These are phyloP conservation scores for Rutstroemia sydowiana DNA, from an alignment of 2,329 filamentous ascomycete genomes.

Conservation along the genomic window DNA sequence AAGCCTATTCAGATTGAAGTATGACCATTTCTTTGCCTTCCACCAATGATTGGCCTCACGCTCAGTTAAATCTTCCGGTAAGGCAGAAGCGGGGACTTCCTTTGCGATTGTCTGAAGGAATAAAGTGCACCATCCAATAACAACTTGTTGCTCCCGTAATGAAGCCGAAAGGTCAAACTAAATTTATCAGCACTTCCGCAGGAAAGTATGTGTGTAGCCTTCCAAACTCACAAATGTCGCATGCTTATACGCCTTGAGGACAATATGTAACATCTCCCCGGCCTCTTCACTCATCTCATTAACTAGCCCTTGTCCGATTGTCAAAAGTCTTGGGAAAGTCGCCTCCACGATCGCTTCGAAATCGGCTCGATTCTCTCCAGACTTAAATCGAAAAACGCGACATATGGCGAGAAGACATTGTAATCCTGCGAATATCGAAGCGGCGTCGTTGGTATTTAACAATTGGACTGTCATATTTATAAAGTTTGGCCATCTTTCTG, in stretches of 20 bases:
- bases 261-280: constrained; percentile 91
- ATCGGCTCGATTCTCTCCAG: constrained; percentile 69
- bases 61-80: constrained; percentile 73
- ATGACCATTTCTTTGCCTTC: constrained; percentile 99
- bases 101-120: constrained; percentile 90
- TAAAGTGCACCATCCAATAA: constrained; percentile 92
- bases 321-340: constrained; percentile 80
- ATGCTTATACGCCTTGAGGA: constrained; percentile 96
- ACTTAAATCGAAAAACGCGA: constrained; percentile 90
- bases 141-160: constrained; percentile 71
- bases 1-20: constrained; percentile 92
- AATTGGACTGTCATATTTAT: constrained; percentile 88
- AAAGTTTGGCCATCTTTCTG: constrained; percentile 87
- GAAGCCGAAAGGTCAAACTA: constrained; percentile 80
- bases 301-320: constrained; percentile 81
- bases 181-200: constrained; percentile 28
- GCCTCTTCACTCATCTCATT: constrained; percentile 90
- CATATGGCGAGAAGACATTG: constrained; percentile 93
- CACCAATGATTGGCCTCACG: constrained; percentile 96
- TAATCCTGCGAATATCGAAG: constrained; percentile 83
- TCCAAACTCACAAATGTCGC: constrained; percentile 73
- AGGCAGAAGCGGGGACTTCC: constrained; percentile 67
- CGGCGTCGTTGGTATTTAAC: constrained; percentile 76
- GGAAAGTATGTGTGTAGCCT: constrained; percentile 12
- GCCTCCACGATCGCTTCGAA: constrained; percentile 92